Evolutionary conservation across 2,329 filamentous ascomycete genomes (phyloP).

Genomic region (Neonectria ditissima): DNA sequence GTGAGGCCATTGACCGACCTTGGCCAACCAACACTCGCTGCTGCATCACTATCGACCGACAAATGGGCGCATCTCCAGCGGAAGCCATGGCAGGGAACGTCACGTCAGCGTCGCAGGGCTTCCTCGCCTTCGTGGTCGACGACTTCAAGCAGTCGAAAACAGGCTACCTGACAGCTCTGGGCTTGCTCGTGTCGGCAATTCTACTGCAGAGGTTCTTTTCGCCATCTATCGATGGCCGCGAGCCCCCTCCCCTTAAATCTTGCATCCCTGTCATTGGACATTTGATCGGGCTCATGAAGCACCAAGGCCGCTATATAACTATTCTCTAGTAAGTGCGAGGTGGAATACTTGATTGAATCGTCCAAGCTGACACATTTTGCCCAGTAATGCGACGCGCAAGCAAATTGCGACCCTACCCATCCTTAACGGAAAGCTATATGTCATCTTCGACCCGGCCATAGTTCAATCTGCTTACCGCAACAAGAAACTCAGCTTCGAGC

Average conservation of each 20-base stretch:
- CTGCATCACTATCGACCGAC: neutral
- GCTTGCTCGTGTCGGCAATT: neutral
- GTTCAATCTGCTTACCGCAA: conserved; percentile 55
- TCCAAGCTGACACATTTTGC: neutral
- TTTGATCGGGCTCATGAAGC: conserved; percentile 51
- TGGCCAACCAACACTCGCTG: neutral
- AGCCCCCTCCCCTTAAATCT: conserved; percentile 30
- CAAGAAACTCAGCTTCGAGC: conserved; percentile 58
- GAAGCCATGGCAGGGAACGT: neutral
- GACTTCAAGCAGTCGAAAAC: conserved; percentile 27
- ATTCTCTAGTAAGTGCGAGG: conserved; percentile 32
- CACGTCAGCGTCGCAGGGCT: conserved; percentile 3
- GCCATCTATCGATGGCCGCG: conserved; percentile 19
- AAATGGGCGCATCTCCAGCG: too few relatives aligned
- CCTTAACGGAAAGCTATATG: conserved; percentile 57
- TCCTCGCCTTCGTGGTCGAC: conserved; percentile 8
- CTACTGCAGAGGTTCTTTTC: conserved; percentile 23
- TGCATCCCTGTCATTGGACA: conserved; percentile 51
- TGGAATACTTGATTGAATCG: neutral
- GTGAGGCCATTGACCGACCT: neutral
- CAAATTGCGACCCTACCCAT: conserved; percentile 59
- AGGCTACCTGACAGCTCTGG: conserved; percentile 18
- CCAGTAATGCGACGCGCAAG: conserved; percentile 33
- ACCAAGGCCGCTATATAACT: conserved; percentile 33
- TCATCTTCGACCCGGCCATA: conserved; percentile 56